These are phyloP conservation scores for Glomus cerebriforme DNA, from an alignment of 192 early-diverging fungal species.

Conservation along the genomic window DNA sequence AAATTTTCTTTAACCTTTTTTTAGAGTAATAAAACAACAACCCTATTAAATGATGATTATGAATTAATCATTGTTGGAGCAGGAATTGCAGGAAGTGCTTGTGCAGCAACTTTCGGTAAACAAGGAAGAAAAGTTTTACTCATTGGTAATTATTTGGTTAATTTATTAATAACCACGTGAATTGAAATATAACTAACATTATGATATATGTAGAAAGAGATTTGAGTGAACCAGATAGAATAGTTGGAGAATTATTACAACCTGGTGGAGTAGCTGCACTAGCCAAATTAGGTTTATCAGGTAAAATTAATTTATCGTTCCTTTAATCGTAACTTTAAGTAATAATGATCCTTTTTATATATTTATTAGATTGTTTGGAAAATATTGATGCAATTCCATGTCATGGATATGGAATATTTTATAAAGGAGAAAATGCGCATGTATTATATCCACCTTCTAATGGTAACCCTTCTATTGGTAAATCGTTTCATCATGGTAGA, in stretches of 20 bases:
- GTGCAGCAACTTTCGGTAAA: conserved; percentile 75
- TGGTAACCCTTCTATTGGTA: conserved; percentile 59
- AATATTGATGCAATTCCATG: conserved; percentile 83
- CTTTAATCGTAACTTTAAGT: background rate
- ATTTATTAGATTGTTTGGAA: conserved; percentile 64
- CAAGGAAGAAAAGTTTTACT: conserved; percentile 74
- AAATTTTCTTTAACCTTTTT: background rate
- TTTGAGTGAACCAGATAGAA: conserved; percentile 92
- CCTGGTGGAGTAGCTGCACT: conserved; percentile 90
- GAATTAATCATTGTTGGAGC: conserved; percentile 92
- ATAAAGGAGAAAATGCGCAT: conserved; percentile 59
- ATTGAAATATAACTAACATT: background rate
- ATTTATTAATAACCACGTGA: background rate
- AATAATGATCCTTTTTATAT: background rate
- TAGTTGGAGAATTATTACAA: conserved; percentile 97
- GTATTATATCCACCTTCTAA: conserved; percentile 68
- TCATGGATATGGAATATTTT: conserved; percentile 86
- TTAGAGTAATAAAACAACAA: background rate
- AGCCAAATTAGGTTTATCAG: conserved; percentile 70
- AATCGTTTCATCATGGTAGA: conserved; percentile 92
- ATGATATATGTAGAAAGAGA: conserved; percentile 68
- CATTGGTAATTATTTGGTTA: conserved; percentile 37
- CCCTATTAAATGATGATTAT: conserved; percentile 38
- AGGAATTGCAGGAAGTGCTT: conserved; percentile 89
- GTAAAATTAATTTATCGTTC: conserved; percentile 37